These are phyloP conservation scores for Echium plantagineum DNA, from an alignment of 257 asterid genomes.

Conservation along the genomic window DNA sequence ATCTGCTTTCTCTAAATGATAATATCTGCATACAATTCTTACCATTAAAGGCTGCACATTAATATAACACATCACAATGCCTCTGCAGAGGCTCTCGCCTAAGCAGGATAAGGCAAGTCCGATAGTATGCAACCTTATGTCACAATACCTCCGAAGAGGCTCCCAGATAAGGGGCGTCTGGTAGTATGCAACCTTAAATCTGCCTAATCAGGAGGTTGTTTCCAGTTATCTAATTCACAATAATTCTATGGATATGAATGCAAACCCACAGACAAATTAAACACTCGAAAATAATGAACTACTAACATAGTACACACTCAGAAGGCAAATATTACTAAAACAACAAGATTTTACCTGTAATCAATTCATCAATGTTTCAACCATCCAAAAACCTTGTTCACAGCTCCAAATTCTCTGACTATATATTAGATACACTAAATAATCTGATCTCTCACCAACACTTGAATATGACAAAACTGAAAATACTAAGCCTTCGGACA, in stretches of 20 bases:
- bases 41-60: background rate
- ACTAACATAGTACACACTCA: background rate
- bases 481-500: conserved; percentile 3
- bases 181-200: no score
- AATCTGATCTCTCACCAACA: background rate
- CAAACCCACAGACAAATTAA: no score
- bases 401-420: background rate
- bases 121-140: no score
- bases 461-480: background rate
- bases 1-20: conserved; percentile 85
- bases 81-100: no score
- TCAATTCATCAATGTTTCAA: background rate
- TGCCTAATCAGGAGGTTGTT: no score
- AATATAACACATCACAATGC: no score
- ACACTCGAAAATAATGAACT: background rate
- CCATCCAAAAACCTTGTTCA: background rate
- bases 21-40: conserved; percentile 48
- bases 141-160: no score
- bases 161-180: no score
- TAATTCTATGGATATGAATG: no score
- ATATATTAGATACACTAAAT: background rate
- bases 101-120: no score
- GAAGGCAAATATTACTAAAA: background rate
- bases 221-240: conserved; percentile 1
- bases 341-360: background rate